Base-by-base conservation (phyloP, 768 basidiomycete species). In the Brasilioporus rufonigricans region DNA sequence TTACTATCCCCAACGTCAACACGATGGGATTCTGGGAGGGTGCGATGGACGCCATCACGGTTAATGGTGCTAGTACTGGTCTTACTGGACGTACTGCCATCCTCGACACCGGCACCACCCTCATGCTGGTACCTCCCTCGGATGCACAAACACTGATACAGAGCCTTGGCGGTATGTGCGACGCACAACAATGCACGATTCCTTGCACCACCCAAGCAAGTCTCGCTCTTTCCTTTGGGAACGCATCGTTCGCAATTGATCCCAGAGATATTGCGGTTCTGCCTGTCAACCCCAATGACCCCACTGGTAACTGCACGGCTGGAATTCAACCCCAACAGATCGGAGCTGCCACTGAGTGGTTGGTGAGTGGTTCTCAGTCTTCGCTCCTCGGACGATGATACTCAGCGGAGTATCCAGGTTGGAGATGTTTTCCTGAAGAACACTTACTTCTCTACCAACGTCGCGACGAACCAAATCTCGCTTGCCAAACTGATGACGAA, bases 351-450 rank as follows among this genome's bases (percentile, higher is more conserved):
- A 78, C 73, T 4, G 78, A 86, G 60, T 91, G 87, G 88, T 78
- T 92, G 55, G 85, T 87, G 55, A 73, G 85, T 68, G 56, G 33
- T 12, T 9, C 38, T 26, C 47, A 27, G 31, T n/a, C 18, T 46
- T 49, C 18, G 5, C 16, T 36, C 21, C 19, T 48, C 18, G 21
- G 27, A 40, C 7, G 24, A 33, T n/a, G 8, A 44, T 19, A 13
- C 44, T 52, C 56, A 33, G 54, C 29, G 7, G 26, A 23, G 23
- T 23, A n/a, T 26, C 29, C 19, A 71, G 69, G 74, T 86, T 33
- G 87, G 87, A 27, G 89, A 86, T 60, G 84, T 84, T 24, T 89
- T 89, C 76, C 72, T 89, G 64, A 89, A 89, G 79, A 90, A 87
- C 61, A 86, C 77, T 1, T 88, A 87, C 66, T 85, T 86, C 67